Base-by-base conservation (phyloP, 1,139 yeast genomes). In the Geotrichum carabidarum region DNA sequence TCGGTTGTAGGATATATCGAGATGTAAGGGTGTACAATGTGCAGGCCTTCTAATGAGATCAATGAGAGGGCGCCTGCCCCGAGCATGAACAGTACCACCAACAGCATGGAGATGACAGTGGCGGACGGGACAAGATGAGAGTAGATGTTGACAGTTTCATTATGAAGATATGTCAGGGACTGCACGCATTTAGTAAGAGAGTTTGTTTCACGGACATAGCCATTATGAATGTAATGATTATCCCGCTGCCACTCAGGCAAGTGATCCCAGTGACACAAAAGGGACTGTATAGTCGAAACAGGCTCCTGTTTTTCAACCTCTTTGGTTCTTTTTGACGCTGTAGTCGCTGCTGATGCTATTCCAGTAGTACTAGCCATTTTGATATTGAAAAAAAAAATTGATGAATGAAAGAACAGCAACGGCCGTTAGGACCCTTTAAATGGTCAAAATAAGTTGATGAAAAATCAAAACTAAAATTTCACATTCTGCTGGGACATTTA, bases 201-300 rank as follows among this genome's bases (percentile, higher is more conserved):
- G 47, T 72, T 68, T 0, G 95, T 84, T 56, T 82, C 87, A 46
- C 74, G 76, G n/a, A 90, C 88, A 65, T 90, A 90, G 1, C 95
- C 95, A 0, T 81, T 71, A 34, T 75, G 69, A 44, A 90, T 89
- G 67, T 70, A 87, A 62, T 86, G 90, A 65, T 91, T 91, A 65
- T 91, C 97, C 62, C 79, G 77, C 65, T 87, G 96, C 97, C 97
- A 90, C 7, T 76, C 80, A 8, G 89, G 91, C 6, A 90, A 68
- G 50, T 82, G 81, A 56, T 78, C 72, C 70, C 73, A 79, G 50
- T 59, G 58, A 40, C 53, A 22, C 44, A 52, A 46, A 14, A 50
- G 32, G 32, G 43, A 17, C 42, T 49, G 34, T 37, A 47, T 9
- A 12, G 14, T 2, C 43, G 17, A n/a, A 2, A 14, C 14, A 35